Conservation (phyloP, 177 flowering plant species). For the Tripterygium wilfordii region DNA sequence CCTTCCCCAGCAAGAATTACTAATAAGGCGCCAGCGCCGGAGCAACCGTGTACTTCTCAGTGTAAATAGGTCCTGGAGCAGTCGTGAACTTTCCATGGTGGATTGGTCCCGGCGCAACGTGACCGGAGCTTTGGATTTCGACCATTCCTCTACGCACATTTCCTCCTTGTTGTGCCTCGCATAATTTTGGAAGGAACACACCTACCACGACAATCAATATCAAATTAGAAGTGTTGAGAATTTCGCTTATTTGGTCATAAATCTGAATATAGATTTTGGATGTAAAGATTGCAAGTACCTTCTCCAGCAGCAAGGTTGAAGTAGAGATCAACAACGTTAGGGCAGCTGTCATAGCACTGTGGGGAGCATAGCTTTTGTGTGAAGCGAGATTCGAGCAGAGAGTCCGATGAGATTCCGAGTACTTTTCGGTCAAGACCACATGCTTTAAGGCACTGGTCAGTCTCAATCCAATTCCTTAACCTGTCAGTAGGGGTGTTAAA, state of each 20-base stretch:
- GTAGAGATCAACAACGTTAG: constrained; percentile 46
- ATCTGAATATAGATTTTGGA: background rate
- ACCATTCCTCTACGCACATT: constrained; percentile 28
- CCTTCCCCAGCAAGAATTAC: no score
- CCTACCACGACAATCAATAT: constrained; percentile 17
- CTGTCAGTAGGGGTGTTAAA: no score
- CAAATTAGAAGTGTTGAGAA: no score
- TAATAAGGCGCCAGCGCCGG: constrained; percentile 19
- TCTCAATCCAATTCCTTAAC: constrained; percentile 31
- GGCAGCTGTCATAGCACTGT: constrained; percentile 35
- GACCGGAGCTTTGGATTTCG: constrained; percentile 43
- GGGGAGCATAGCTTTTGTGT: constrained; percentile 37
- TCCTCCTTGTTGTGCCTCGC: constrained; percentile 27
- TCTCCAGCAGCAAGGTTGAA: constrained; percentile 55
- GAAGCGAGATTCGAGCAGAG: constrained; percentile 36
- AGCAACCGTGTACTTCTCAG: constrained; percentile 6
- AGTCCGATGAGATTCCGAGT: constrained; percentile 45
- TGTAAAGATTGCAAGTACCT: constrained; percentile 15
- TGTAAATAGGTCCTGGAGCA: constrained; percentile 13
- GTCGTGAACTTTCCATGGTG: background rate
- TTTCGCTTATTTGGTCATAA: no score
- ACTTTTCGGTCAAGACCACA: constrained; percentile 38
- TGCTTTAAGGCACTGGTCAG: constrained; percentile 30
- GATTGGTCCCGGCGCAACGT: constrained; percentile 24
- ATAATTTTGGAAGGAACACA: constrained; percentile 41